Evolutionary conservation across 495 filamentous ascomycete species (phyloP), one percentile per base, ranked within the genome.

Genomic region (Penicillium goetzii): DNA sequence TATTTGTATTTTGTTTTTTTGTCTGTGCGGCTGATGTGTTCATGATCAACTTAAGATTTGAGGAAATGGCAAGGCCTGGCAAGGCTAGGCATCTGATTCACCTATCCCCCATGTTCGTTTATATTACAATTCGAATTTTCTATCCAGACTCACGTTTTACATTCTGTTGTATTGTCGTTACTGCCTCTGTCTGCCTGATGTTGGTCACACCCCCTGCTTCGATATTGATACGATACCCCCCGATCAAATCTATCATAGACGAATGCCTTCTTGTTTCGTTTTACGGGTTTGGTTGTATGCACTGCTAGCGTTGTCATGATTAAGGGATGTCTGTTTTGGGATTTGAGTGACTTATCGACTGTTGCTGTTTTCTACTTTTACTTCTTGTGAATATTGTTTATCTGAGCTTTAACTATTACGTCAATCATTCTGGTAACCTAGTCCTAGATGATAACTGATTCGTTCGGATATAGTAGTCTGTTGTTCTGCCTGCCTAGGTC

Each of bases 151-250:
- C 38, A 9, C 17, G 5, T 50, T 2, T 50, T 30, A 11, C 10
- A 8, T 15, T 38, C 50, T 50, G 34, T 40, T 17, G 2, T 15
- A 38, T 41, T 54, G 38, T 34, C 34, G 28, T 25, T 30, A 41
- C 23, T 55, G 68, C 19, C 9, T 21, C 9, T 47, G 21, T 36
- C 52, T 61, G 21, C 36, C 52, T 61, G 41, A 45, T 45, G 41
- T 47, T 40, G 56, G 45, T 59, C 38, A 41, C 36, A 45, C 38
- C 41, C 41, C 61, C 56, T 52, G 56, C 49, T 69, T 69, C 57
- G 62, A 69, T 68, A 68, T 62, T 62, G 62, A 47, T 69, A 67
- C 57, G 62, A 69, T 68, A 68, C 65, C 65, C 65, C 65, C 65
- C 8, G 59, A 62, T 63, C 55, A 43, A 64, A 61, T 64, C 36